Base-by-base conservation (phyloP, 2,329 filamentous ascomycete species). In the Dothideomycetes sp. region DNA sequence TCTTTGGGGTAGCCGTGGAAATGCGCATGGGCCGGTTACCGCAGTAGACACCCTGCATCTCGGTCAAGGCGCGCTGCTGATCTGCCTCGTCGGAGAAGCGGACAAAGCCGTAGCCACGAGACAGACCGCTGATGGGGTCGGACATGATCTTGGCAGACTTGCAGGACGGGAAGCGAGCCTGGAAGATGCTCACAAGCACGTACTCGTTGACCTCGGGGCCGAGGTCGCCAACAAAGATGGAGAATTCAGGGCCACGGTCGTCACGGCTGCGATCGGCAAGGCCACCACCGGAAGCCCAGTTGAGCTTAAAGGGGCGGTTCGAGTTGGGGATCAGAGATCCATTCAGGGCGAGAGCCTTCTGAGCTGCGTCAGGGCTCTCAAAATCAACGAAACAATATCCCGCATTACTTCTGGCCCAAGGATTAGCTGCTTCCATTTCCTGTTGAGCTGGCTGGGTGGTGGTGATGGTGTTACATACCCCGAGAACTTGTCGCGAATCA, bases 71-170 rank as follows among this genome's bases (percentile, higher is more conserved):
- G 46, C 88, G 85, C 70, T 98, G 89, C 70, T 96, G 89, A 57
- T 98, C 91, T 50, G 79, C 77, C 69, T 96, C 89, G 51, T 94
- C 86, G 38, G 86, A 86, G 69, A 98, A 98, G 50, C 91, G 86
- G 38, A 98, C 91, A 55, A 98, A 98, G 34, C 91, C 91, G 57
- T 98, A 98, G 41, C 91, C 91, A 47, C 91, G 87, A 48, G 88
- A 95, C 76, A 96, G 89, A 53, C 91, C 91, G 48, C 84, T 94
- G 66, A 96, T 91, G 45, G 91, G 89, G 57, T 98, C 91, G 45
- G 89, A 94, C 91, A 98, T 98, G 66, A 98, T 98, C 75, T 98
- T 98, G 57, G 91, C 91, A 29, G 87, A 94, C 72, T 96, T 96
- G 84, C 89, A 96, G 7, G 87, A 94, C 1, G 84, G 83, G 72